Evolutionary conservation across 2,329 filamentous ascomycete genomes (phyloP).

Genomic region (Sporothrix euskadiensis): DNA sequence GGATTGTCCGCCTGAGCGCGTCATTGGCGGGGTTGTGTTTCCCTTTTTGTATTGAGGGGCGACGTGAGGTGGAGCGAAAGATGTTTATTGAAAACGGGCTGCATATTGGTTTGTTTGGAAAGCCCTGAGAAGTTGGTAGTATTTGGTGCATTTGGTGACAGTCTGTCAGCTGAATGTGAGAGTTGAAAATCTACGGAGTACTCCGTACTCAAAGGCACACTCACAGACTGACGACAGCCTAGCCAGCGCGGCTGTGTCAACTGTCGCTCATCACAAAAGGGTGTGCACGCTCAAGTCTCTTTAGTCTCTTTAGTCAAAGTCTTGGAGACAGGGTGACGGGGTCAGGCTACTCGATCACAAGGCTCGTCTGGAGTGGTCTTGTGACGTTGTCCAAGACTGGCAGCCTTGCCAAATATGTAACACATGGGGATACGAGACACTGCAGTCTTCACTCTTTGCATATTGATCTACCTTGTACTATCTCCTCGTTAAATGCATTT

Average conservation of each 20-base stretch:
- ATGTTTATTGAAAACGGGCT: background rate
- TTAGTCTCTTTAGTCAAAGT: too few species aligned
- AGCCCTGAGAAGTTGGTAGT: background rate
- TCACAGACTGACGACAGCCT: background rate
- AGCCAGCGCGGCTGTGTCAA: background rate
- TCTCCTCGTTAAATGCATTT: background rate
- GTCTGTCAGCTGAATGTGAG: conserved; percentile 6
- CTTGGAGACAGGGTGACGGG: background rate
- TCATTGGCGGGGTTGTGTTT: conserved; percentile 1
- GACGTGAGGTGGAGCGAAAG: background rate
- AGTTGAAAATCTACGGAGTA: too few species aligned
- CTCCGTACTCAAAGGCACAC: background rate
- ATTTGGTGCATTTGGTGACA: background rate
- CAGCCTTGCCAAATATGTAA: background rate
- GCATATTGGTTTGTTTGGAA: background rate
- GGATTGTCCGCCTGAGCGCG: conserved; percentile 6
- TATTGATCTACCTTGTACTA: background rate
- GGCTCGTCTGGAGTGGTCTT: conserved; percentile 2
- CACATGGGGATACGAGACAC: background rate
- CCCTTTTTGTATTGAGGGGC: background rate
- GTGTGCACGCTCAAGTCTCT: background rate
- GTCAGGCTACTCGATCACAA: conserved; percentile 22
- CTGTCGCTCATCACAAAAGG: background rate
- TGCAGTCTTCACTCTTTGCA: background rate
- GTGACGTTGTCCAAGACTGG: background rate